phyloP scores from a whole-genome alignment of 1,284 basidiomycete genomes.

The Papiliotrema terrestris region DNA sequence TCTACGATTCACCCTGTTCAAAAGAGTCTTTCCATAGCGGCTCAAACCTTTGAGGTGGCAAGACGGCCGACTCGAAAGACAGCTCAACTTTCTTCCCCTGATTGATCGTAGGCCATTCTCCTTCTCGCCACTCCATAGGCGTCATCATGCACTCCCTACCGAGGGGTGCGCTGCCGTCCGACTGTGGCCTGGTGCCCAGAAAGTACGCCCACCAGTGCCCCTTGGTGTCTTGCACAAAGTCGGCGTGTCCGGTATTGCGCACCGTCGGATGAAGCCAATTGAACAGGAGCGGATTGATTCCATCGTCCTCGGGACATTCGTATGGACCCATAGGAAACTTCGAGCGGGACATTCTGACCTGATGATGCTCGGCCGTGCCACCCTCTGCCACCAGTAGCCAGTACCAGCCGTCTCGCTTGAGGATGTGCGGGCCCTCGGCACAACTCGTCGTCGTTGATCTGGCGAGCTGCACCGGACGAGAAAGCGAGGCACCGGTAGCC shows the following conservation, averaged over 20 bases:
- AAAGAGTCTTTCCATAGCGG: too few relatives aligned
- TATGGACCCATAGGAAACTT: conserved; percentile 1
- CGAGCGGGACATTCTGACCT: not conserved
- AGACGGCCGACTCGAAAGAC: too few relatives aligned
- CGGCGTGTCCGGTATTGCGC: conserved; percentile 26
- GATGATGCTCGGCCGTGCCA: conserved; percentile 18
- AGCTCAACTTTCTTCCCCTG: conserved; percentile 3
- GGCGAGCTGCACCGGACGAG: not conserved
- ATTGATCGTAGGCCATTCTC: conserved; percentile 25
- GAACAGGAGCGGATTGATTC: conserved; percentile 17
- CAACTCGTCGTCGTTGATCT: not conserved
- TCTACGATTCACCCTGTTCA: too few relatives aligned
- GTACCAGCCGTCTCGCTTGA: conserved; percentile 20
- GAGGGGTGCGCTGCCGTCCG: conserved; percentile 5
- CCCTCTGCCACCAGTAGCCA: conserved; percentile 34
- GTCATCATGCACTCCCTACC: conserved; percentile 21
- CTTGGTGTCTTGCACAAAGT: conserved; percentile 12
- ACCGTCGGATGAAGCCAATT: conserved; percentile 10
- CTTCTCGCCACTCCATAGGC: conserved; percentile 20
- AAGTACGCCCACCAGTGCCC: conserved; percentile 25
- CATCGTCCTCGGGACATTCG: conserved; percentile 1
- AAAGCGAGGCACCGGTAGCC: not conserved
- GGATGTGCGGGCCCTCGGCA: conserved; percentile 32
- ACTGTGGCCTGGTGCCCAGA: conserved; percentile 13
- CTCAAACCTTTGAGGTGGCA: too few relatives aligned